phyloP scores from a whole-genome alignment of 108 stramenopile species.

The Skeletonema costatum region DNA sequence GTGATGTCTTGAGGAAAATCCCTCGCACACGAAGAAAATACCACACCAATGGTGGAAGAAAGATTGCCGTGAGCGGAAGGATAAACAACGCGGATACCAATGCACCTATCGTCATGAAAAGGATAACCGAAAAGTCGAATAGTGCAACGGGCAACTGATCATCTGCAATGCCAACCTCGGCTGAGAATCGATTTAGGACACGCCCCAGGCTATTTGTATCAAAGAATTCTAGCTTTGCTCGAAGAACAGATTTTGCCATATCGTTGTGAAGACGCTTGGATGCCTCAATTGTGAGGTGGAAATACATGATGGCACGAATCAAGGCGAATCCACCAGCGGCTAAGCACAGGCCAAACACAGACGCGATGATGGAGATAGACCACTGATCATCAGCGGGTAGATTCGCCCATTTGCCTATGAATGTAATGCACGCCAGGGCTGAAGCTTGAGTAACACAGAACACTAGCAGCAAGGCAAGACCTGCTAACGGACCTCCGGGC shows the following conservation, averaged over 20 bases:
- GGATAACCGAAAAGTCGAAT: conserved; percentile 72
- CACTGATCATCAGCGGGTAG: conserved; percentile 50
- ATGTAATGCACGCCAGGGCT: conserved; percentile 56
- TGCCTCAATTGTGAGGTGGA: conserved; percentile 61
- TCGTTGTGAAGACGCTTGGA: conserved; percentile 76
- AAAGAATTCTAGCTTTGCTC: conserved; percentile 89
- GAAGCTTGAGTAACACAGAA: conserved; percentile 62
- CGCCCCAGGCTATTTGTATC: conserved; percentile 89
- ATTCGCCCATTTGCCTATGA: conserved; percentile 71
- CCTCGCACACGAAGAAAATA: conserved; percentile 65
- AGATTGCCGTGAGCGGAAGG: conserved; percentile 66
- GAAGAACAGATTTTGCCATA: conserved; percentile 76
- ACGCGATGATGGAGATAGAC: conserved; percentile 46
- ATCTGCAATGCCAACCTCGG: conserved; percentile 84
- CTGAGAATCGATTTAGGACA: conserved; percentile 78
- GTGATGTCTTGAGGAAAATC: conserved; percentile 73
- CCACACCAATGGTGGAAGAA: conserved; percentile 68
- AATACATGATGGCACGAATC: conserved; percentile 57
- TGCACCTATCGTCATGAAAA: conserved; percentile 67
- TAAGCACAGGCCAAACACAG: conserved; percentile 49
- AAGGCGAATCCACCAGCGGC: conserved; percentile 47
- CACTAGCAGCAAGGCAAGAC: conserved; percentile 34
- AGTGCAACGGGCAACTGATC: conserved; percentile 73
- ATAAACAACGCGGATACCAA: conserved; percentile 61
- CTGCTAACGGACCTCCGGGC: conserved; percentile 44